A percentile compares a stretch with the other conserved stretches of the same genome.
Evolutionary conservation across 495 filamentous ascomycete genomes (phyloP).

Genomic region (Umbilicaria muhlenbergii): DNA sequence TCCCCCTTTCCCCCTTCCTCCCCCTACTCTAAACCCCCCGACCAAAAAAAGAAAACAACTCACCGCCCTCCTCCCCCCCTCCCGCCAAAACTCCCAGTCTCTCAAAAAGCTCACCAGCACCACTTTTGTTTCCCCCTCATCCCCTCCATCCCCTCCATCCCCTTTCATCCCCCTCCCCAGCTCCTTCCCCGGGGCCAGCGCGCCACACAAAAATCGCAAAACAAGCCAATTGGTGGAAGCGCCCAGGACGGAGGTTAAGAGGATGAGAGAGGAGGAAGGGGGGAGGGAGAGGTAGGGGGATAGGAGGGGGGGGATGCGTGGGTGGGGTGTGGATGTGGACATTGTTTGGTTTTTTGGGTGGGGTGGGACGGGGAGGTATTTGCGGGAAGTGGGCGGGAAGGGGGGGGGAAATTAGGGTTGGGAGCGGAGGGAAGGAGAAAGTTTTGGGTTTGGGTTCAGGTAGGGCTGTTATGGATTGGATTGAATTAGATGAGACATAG

Average conservation of each 20-base stretch:
- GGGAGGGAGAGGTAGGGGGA: constrained; percentile 10
- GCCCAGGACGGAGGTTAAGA: constrained; percentile 59
- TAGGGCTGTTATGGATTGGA: too few species aligned
- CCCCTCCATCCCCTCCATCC: constrained; percentile 1
- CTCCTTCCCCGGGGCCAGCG: constrained; percentile 19
- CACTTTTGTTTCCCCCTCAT: constrained; percentile 27
- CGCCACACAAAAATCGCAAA: constrained; percentile 43
- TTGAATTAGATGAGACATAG: not conserved
- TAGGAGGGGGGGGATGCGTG: constrained; percentile 43
- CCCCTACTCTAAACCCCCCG: too few species aligned
- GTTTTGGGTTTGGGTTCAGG: too few species aligned
- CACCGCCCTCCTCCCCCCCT: constrained; percentile 44
- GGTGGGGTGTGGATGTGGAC: constrained; percentile 17
- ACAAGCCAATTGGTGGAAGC: constrained; percentile 64
- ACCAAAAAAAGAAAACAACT: constrained; percentile 9
- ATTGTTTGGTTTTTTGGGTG: too few species aligned
- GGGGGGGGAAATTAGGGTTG: too few species aligned
- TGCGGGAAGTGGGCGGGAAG: too few species aligned
- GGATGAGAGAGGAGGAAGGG: constrained; percentile 38
- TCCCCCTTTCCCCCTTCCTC: too few species aligned
- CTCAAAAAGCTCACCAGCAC: constrained; percentile 69
- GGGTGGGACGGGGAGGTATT: too few species aligned
- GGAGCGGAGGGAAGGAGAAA: too few species aligned
- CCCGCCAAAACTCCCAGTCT: constrained; percentile 60
- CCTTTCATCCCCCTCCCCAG: not conserved